Percentiles rank a stretch among this genome's conserved stretches.
Conservation (phyloP, 495 filamentous ascomycete genomes). For the Bacidia gigantensis region DNA sequence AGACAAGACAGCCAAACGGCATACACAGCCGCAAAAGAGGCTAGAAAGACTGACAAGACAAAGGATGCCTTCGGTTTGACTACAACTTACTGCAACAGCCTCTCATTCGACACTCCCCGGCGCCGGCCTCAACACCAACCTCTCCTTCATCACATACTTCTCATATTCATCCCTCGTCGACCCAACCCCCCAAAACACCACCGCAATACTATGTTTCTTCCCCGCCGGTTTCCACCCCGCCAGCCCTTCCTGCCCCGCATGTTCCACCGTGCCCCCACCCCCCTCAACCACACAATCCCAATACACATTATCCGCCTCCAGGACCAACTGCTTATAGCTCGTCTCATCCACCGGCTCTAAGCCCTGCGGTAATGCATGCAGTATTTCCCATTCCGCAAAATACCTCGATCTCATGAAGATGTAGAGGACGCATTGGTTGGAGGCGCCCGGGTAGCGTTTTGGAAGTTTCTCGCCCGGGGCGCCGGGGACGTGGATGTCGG, state of each 20-base stretch:
- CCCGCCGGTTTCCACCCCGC: not conserved
- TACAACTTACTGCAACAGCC: no score
- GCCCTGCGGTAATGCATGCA: not conserved
- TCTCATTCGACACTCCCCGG: not conserved
- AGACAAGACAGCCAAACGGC: no score
- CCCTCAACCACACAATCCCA: not conserved
- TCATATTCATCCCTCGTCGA: not conserved
- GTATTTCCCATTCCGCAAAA: not conserved
- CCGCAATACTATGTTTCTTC: not conserved
- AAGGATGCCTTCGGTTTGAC: no score
- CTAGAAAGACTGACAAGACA: no score
- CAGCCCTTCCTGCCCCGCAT: not conserved
- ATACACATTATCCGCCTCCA: not conserved
- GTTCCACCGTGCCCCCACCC: not conserved
- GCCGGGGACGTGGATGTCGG: not conserved
- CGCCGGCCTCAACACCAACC: not conserved
- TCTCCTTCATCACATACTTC: not conserved
- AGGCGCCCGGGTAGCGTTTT: not conserved
- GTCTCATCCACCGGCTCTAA: not conserved
- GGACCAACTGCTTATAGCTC: not conserved
- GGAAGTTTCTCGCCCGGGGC: not conserved
- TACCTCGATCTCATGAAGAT: not conserved
- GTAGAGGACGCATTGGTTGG: not conserved
- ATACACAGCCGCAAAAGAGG: no score
- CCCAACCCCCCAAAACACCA: not conserved